Evolutionary conservation across 2,329 filamentous ascomycete genomes (phyloP).

Genomic region (Akanthomyces muscarius): DNA sequence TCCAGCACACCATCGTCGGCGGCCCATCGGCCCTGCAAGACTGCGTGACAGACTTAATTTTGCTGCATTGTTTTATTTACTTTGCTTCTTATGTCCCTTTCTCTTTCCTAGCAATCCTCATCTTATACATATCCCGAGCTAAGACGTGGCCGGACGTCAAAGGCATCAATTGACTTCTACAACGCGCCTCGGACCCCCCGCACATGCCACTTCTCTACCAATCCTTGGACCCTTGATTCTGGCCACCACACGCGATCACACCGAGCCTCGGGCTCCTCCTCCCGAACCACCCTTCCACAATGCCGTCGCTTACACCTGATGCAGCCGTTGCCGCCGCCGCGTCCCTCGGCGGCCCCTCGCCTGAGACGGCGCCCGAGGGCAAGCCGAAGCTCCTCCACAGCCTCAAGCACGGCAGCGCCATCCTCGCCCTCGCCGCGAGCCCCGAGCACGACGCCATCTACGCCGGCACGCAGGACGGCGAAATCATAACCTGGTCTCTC

Average conservation of each 20-base stretch:
- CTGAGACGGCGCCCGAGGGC: conserved; percentile 14
- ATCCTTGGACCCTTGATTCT: not conserved
- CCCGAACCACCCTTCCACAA: not conserved
- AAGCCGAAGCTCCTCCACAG: conserved; percentile 67
- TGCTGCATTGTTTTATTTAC: not conserved
- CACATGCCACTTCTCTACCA: not conserved
- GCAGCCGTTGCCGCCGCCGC: not conserved
- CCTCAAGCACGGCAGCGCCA: conserved; percentile 71
- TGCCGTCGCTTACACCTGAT: conserved; percentile 9
- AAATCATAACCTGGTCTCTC: conserved; percentile 88
- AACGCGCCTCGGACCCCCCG: not conserved
- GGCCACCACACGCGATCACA: not conserved
- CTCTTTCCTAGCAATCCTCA: not conserved
- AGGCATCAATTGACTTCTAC: not conserved
- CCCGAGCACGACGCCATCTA: conserved; percentile 76
- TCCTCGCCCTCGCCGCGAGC: conserved; percentile 78
- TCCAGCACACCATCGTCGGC: conserved; percentile 16
- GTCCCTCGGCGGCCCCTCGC: not conserved
- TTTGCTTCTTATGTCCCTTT: not conserved
- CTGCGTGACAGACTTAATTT: not conserved
- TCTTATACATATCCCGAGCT: too few species aligned
- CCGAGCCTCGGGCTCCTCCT: not conserved
- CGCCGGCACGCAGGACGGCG: conserved; percentile 87
- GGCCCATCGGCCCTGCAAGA: conserved; percentile 4
- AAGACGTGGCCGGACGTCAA: not conserved